Conservation (phyloP, 495 filamentous ascomycete genomes). For the Wilcoxina mikolae region DNA sequence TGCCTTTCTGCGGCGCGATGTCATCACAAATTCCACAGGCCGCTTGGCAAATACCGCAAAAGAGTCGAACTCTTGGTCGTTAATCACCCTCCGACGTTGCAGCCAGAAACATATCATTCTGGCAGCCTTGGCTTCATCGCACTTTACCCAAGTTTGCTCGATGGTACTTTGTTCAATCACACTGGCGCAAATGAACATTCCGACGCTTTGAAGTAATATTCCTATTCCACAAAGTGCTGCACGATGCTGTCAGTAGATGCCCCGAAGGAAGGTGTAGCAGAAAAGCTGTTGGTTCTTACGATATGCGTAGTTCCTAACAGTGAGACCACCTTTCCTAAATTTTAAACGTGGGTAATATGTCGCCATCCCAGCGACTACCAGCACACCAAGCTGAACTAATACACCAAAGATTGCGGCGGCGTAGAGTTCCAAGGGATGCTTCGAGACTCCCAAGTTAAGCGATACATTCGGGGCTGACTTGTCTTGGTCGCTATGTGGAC, state of each 20-base stretch:
- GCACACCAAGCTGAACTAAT: constrained; percentile 18
- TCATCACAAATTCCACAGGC: neutral
- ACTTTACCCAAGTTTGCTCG: constrained; percentile 9
- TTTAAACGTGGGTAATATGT: neutral
- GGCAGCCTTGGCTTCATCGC: neutral
- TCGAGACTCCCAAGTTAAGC: constrained; percentile 13
- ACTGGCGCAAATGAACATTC: constrained; percentile 28
- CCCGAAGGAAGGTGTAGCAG: neutral
- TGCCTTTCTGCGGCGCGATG: neutral
- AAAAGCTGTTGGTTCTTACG: constrained; percentile 4
- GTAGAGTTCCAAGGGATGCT: constrained; percentile 15
- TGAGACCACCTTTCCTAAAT: neutral
- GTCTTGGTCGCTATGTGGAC: too few relatives aligned
- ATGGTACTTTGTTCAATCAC: constrained; percentile 26
- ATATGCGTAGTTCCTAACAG: constrained; percentile 18
- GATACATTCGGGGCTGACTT: constrained; percentile 26
- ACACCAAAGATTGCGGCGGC: constrained; percentile 19
- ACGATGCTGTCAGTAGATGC: too few relatives aligned
- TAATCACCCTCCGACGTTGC: constrained; percentile 2
- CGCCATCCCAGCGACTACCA: constrained; percentile 19
- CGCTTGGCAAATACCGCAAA: constrained; percentile 6
- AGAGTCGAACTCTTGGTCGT: constrained; percentile 8
- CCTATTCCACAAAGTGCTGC: constrained; percentile 8
- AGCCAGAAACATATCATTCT: constrained; percentile 9
- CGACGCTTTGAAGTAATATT: constrained; percentile 18